phyloP scores from a whole-genome alignment of 2,329 filamentous ascomycete genomes.

The Periconia sp. region DNA sequence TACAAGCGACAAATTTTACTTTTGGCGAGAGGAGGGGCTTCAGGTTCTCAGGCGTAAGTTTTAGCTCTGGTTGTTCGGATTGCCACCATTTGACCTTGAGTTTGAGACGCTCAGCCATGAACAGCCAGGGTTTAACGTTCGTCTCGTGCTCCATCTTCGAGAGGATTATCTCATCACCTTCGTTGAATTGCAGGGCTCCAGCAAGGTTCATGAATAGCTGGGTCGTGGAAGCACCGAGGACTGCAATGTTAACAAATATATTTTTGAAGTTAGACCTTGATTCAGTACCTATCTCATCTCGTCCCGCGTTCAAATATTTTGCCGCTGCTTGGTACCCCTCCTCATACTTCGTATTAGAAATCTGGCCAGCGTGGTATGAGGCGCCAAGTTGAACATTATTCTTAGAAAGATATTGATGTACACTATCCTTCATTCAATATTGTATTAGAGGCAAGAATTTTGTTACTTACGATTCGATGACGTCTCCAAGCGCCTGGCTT shows the following conservation, averaged over 20 bases:
- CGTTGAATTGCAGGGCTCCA: constrained; percentile 36
- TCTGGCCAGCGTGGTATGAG: constrained; percentile 66
- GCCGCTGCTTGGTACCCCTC: constrained; percentile 70
- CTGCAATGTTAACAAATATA: too few species aligned
- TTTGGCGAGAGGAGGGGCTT: constrained; percentile 64
- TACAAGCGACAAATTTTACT: constrained; percentile 74
- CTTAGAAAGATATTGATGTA: constrained; percentile 68
- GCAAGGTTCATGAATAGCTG: constrained; percentile 75
- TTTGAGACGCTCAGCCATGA: constrained; percentile 66
- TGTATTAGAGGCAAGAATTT: fast-evolving
- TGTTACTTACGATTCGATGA: constrained; percentile 66
- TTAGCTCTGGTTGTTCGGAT: constrained; percentile 58
- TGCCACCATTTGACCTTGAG: constrained; percentile 75
- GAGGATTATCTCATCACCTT: constrained; percentile 70
- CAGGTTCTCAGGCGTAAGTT: constrained; percentile 64
- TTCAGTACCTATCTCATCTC: constrained; percentile 67
- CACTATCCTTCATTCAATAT: constrained; percentile 42
- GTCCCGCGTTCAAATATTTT: constrained; percentile 70
- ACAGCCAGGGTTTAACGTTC: constrained; percentile 76
- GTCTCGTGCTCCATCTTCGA: constrained; percentile 79
- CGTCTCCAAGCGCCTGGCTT: constrained; percentile 70
- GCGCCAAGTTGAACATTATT: constrained; percentile 80
- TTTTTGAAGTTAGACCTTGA: neutral
- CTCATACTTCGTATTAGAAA: constrained; percentile 65
- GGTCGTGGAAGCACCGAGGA: constrained; percentile 75